Conservation (phyloP, 108 stramenopile species). For the Stephanodiscus minutulus region DNA sequence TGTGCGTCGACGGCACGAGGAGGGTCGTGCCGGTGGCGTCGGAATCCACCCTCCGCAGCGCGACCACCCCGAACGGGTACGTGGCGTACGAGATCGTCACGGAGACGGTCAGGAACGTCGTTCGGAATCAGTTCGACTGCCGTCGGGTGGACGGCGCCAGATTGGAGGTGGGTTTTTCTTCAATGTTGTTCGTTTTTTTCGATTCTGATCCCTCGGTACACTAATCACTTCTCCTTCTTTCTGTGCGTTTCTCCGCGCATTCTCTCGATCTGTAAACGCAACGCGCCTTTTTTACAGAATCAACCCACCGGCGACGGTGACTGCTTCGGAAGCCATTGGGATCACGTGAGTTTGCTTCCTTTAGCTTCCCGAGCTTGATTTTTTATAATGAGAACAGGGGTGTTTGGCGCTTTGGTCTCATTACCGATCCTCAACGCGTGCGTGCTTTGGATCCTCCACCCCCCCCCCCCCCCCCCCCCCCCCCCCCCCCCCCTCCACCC, state of each 20-base stretch:
- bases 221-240: no score
- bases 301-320: slow-evolving; percentile 43
- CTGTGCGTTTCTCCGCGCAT: no score
- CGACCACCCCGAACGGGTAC: slow-evolving; percentile 41
- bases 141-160: slow-evolving; percentile 51
- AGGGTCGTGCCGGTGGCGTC: slow-evolving; percentile 18
- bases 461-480: neutral
- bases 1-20: slow-evolving; percentile 41
- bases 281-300: slow-evolving; percentile 17
- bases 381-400: neutral
- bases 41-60: slow-evolving; percentile 16
- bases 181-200: neutral
- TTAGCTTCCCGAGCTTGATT: neutral
- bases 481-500: neutral
- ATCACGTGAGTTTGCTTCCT: slow-evolving; percentile 30
- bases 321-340: slow-evolving; percentile 60
- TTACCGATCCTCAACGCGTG: neutral
- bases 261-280: neutral
- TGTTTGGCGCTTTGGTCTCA: neutral
- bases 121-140: slow-evolving; percentile 62
- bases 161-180: slow-evolving; percentile 24
- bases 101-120: slow-evolving; percentile 56
- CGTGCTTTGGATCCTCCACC: neutral
- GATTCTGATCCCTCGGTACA: no score
- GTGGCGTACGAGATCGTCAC: slow-evolving; percentile 53